Conservation (phyloP, 352 stramenopile species). For the Phytophthora crassamura region DNA sequence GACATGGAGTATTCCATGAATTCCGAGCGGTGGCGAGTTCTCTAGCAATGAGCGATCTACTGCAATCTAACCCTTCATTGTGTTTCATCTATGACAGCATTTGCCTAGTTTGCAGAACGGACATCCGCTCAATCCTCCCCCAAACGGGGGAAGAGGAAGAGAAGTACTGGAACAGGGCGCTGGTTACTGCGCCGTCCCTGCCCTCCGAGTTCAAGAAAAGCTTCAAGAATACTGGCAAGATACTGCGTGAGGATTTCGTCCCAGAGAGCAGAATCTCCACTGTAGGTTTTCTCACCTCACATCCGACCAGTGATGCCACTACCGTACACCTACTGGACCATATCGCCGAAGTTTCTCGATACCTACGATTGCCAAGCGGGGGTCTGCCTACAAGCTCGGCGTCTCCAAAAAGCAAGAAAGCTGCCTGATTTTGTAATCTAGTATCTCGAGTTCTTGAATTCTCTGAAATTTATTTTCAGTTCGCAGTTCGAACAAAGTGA, state of each 20-base stretch:
- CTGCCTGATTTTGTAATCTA: not conserved
- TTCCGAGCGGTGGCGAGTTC: too few relatives aligned
- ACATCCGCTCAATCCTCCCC: conserved; percentile 63
- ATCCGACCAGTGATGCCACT: not conserved
- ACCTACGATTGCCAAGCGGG: not conserved
- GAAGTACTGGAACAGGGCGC: conserved; percentile 62
- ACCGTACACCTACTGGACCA: not conserved
- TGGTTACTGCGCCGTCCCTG: conserved; percentile 43
- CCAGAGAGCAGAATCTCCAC: not conserved
- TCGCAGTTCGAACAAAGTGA: too few relatives aligned
- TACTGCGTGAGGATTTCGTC: not conserved
- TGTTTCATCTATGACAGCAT: too few relatives aligned
- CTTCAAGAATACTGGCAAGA: conserved; percentile 45
- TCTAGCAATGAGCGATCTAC: too few relatives aligned
- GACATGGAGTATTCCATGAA: conserved; percentile 25
- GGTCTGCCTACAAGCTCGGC: not conserved
- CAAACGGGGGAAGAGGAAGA: conserved; percentile 53
- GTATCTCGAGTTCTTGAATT: not conserved
- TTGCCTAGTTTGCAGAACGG: conserved; percentile 58
- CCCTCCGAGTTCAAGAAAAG: conserved; percentile 49
- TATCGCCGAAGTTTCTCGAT: not conserved
- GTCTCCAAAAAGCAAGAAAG: not conserved
- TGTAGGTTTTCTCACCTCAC: not conserved
- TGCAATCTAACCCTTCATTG: too few relatives aligned
- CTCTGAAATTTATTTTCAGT: too few relatives aligned